Evolutionary conservation across 352 stramenopile species (phyloP).

Genomic region (Phytophthora agathidicida): DNA sequence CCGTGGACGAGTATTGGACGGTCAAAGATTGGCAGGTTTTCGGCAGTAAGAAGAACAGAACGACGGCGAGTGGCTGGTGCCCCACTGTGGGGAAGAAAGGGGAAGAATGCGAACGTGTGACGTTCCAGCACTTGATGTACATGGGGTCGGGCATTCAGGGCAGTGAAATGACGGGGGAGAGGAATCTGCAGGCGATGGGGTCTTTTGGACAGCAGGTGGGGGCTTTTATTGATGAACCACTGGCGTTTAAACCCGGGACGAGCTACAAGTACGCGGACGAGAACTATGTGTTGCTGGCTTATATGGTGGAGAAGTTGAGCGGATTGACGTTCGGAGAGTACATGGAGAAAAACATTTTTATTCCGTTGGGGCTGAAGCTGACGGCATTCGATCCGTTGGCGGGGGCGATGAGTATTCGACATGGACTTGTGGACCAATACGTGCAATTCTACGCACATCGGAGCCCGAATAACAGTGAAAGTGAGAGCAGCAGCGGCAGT

Average conservation of each 20-base stretch:
- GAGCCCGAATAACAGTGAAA: constrained; percentile 6
- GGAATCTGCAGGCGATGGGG: constrained; percentile 24
- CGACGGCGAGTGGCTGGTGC: constrained; percentile 62
- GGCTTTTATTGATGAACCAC: constrained; percentile 53
- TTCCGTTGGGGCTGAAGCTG: constrained; percentile 37
- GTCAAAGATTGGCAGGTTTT: constrained; percentile 53
- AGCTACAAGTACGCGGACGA: constrained; percentile 58
- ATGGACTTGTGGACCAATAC: constrained; percentile 56
- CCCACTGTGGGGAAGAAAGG: constrained; percentile 25
- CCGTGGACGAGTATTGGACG: constrained; percentile 46
- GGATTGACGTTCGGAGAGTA: constrained; percentile 43
- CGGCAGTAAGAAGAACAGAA: constrained; percentile 48
- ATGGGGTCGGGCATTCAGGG: constrained; percentile 62
- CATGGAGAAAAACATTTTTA: constrained; percentile 45
- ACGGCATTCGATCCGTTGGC: constrained; percentile 62
- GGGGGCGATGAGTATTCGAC: constrained; percentile 30
- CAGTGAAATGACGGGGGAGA: neutral
- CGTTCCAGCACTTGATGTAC: constrained; percentile 68
- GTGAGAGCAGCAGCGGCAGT: neutral
- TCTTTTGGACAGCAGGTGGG: constrained; percentile 45
- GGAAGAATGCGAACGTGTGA: constrained; percentile 49
- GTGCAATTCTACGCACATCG: constrained; percentile 51
- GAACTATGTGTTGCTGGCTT: constrained; percentile 65
- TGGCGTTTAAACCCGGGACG: constrained; percentile 57
- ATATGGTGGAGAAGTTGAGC: constrained; percentile 72